Percentiles rank a stretch among this genome's conserved stretches.
Conservation (phyloP, 2,329 filamentous ascomycete species). For the Acrocalymma vagum region DNA sequence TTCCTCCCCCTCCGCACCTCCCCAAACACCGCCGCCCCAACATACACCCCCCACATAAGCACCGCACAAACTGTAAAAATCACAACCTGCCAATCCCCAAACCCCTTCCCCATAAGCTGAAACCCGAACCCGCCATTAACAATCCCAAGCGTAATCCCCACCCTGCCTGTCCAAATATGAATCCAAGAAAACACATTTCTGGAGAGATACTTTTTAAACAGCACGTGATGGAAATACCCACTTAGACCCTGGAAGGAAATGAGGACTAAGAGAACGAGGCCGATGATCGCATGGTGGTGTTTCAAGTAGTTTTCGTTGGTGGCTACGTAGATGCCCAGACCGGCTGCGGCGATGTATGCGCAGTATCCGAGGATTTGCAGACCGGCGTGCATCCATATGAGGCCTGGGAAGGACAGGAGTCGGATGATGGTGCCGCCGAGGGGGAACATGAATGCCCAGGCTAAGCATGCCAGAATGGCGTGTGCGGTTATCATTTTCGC, state of each 20-base stretch:
- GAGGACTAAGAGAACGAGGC: constrained; percentile 56
- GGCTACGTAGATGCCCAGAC: constrained; percentile 58
- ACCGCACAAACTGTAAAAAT: constrained; percentile 18
- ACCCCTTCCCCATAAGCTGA: constrained; percentile 44
- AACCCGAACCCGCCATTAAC: constrained; percentile 65
- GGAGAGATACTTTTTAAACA: constrained; percentile 54
- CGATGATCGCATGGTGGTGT: constrained; percentile 60
- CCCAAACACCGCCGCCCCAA: constrained; percentile 9
- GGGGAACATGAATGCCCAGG: constrained; percentile 50
- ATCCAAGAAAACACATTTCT: constrained; percentile 54
- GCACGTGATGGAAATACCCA: constrained; percentile 59
- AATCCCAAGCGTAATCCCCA: constrained; percentile 59
- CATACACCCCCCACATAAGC: constrained; percentile 19
- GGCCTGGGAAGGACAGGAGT: constrained; percentile 43
- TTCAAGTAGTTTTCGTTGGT: constrained; percentile 36
- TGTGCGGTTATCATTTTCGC: constrained; percentile 28
- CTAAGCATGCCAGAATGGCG: constrained; percentile 46
- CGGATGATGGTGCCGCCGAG: constrained; percentile 50
- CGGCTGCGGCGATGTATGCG: constrained; percentile 56
- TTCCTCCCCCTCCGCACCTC: constrained; percentile 19
- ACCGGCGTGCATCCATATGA: constrained; percentile 49
- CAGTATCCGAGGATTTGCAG: constrained; percentile 56
- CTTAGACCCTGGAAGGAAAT: constrained; percentile 63
- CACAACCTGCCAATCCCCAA: constrained; percentile 24
- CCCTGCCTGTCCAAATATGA: constrained; percentile 64